Evolutionary conservation across 257 asterid species (phyloP).

Genomic region (Leonotis leonurus): DNA sequence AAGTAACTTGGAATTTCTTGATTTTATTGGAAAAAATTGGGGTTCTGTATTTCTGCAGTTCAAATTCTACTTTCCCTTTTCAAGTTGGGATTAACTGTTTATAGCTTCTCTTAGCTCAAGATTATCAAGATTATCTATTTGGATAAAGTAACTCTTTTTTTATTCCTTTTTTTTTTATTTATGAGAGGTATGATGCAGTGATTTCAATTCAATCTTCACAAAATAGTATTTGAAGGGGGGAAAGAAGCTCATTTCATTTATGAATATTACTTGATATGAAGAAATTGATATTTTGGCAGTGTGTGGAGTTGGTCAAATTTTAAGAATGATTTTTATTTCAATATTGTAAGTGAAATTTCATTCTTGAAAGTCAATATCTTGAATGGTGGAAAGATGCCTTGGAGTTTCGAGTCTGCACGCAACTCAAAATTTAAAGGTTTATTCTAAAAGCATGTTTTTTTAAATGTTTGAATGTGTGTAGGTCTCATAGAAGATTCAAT

Average conservation of each 20-base stretch:
- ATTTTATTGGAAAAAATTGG: background rate
- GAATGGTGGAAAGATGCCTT: background rate
- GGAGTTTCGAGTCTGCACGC: conserved; percentile 7
- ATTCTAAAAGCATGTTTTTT: background rate
- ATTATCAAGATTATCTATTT: background rate
- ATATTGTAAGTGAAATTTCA: background rate
- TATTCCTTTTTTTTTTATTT: background rate
- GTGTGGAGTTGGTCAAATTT: conserved; percentile 9
- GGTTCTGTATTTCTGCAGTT: conserved; percentile 5
- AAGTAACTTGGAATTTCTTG: background rate
- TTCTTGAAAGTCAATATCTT: conserved; percentile 6
- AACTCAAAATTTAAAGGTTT: background rate
- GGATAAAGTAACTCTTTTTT: background rate
- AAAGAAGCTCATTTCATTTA: background rate
- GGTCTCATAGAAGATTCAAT: too few species aligned
- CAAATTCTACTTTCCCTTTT: background rate
- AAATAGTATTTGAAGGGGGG: background rate
- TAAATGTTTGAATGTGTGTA: background rate
- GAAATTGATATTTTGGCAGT: conserved; percentile 1
- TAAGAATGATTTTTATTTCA: background rate
- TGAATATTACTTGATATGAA: background rate
- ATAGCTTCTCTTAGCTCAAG: conserved; percentile 10
- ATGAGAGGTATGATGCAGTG: background rate
- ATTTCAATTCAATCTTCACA: background rate
- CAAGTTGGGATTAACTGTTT: background rate